Evolutionary conservation across 2,329 filamentous ascomycete species (phyloP).

Genomic region (Fusarium circinatum): DNA sequence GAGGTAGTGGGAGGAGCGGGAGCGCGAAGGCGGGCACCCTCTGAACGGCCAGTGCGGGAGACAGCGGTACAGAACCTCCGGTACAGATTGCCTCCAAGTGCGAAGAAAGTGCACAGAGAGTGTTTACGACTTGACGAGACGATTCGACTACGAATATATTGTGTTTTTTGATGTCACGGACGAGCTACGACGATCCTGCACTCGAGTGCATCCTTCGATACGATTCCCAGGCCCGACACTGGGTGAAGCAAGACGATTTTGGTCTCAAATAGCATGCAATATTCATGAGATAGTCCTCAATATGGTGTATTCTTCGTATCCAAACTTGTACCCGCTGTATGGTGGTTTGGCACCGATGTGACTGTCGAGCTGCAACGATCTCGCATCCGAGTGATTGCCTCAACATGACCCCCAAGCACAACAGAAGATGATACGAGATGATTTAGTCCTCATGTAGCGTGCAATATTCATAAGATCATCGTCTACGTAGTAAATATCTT

Average conservation of each 20-base stretch:
- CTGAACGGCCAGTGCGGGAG: neutral
- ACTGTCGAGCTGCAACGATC: neutral
- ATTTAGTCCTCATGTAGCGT: neutral
- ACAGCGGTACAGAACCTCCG: too few species aligned
- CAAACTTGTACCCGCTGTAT: neutral
- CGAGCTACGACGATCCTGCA: neutral
- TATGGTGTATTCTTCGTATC: neutral
- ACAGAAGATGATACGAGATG: neutral
- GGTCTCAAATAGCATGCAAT: too few species aligned
- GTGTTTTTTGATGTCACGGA: neutral
- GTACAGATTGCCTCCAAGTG: too few species aligned
- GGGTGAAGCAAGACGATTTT: neutral
- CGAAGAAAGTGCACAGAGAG: neutral
- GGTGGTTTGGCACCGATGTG: too few species aligned
- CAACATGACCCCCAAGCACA: neutral
- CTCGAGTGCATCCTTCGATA: neutral
- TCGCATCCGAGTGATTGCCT: neutral
- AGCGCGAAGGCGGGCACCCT: neutral
- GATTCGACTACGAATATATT: neutral
- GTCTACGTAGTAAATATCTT: neutral
- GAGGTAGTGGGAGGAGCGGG: neutral
- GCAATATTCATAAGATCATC: rapidly evolving
- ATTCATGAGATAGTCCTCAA: rapidly evolving
- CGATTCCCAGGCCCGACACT: neutral
- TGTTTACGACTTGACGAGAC: neutral